Evolutionary conservation across 768 basidiomycete genomes (phyloP), one percentile per base, ranked within the genome.

Genomic region (Hydnomerulius pinastri): DNA sequence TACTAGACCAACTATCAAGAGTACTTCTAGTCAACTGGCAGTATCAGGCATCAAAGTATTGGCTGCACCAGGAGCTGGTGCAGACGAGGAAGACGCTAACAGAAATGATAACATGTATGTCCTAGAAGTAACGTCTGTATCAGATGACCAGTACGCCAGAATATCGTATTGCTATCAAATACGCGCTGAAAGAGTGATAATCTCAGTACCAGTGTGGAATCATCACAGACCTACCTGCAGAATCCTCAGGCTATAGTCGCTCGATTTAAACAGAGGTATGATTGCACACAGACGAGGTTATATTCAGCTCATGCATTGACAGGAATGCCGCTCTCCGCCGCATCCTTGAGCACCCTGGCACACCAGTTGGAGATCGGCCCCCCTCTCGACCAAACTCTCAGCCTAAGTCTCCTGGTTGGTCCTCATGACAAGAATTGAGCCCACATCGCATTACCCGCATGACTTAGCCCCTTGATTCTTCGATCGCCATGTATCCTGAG

Each of bases 71-170:
- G 90, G 85, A 9, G 84, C 83, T 9, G 79, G 78, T 10, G 74
- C 73, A n/a, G 76, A 75, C 20, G 80, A 77, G 36, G 71, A 75
- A n/a, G 71, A 75, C 33, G 64, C 43, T 15, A 60, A 57, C 57
- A 78, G 73, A 68, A 84, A 88, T 54, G 75, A 78, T 55, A 81
- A 76, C 42, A 92, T 92, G 83, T 91, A 83, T 64, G 82, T 89
- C 51, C 70, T 92, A 15, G 82, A 91, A 61, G 85, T 86, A 5
- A 80, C 77, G 0, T 61, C 73, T 15, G 75, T 65, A 13, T 59
- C 71, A 25, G 79, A 82, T 39, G 81, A 81, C 57, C 77, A 73
- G 67, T 68, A 60, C 18, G 67, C 48, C 27, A 43, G 23, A 27
- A n/a, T 12, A 23, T 35, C 30, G 10, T 40, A 13, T 7, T 20